These are phyloP conservation scores for Strobilomyces dryophilus DNA, from an alignment of 768 basidiomycete genomes.

Conservation along the genomic window DNA sequence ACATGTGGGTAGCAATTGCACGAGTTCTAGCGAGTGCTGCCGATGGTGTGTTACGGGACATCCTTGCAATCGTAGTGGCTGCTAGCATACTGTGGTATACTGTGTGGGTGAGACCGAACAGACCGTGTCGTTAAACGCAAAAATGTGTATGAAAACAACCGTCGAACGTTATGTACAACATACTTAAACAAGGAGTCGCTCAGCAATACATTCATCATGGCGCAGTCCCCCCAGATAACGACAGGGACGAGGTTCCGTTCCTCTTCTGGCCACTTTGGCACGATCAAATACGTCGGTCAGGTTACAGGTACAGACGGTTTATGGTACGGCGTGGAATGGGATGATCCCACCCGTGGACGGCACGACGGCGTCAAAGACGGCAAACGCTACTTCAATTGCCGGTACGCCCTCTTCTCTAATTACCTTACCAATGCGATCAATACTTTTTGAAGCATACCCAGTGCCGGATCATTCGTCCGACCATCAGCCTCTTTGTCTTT, in stretches of 20 bases:
- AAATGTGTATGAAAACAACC: slow-evolving; percentile 5
- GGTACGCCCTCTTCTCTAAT: slow-evolving; percentile 40
- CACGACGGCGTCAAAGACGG: slow-evolving; percentile 83
- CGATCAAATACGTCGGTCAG: slow-evolving; percentile 63
- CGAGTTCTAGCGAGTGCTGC: slow-evolving; percentile 28
- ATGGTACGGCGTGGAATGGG: slow-evolving; percentile 99
- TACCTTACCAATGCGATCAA: slow-evolving; percentile 7
- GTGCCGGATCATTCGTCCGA: slow-evolving; percentile 79
- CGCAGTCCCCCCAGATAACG: slow-evolving; percentile 26
- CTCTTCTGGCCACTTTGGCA: slow-evolving; percentile 52
- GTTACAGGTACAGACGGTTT: slow-evolving; percentile 59
- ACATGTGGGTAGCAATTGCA: slow-evolving; percentile 35
- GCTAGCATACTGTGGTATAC: slow-evolving; percentile 23
- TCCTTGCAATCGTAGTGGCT: slow-evolving; percentile 22
- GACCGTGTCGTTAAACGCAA: background rate
- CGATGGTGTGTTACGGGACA: slow-evolving; percentile 25
- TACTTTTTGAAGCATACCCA: slow-evolving; percentile 42
- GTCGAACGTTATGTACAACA: too few relatives aligned
- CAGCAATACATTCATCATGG: background rate
- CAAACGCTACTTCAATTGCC: slow-evolving; percentile 72
- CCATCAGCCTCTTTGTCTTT: slow-evolving; percentile 52
- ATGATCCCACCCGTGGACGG: slow-evolving; percentile 78
- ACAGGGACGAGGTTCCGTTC: slow-evolving; percentile 53
- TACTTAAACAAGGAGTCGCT: slow-evolving; percentile 9
- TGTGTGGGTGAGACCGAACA: background rate